Percentiles rank a stretch among this genome's conserved stretches.
Evolutionary conservation across 2,329 filamentous ascomycete genomes (phyloP).

Genomic region (Cadophora luteo-olivacea): DNA sequence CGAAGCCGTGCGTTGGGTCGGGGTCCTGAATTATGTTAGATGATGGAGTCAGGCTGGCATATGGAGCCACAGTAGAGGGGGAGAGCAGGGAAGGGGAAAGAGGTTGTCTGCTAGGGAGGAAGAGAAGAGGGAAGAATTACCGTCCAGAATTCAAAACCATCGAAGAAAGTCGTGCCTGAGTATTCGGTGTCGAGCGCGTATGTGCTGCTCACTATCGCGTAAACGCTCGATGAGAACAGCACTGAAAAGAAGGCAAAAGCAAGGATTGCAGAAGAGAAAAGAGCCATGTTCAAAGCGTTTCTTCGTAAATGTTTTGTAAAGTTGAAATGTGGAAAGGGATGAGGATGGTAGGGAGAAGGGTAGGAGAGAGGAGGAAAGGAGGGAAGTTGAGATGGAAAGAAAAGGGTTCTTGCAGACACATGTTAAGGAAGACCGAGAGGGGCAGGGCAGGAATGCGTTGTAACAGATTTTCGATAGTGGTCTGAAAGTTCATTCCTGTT

Average conservation of each 20-base stretch:
- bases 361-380: not conserved
- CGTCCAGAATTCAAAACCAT: slow-evolving; percentile 60
- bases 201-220: slow-evolving; percentile 10
- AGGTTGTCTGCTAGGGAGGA: not conserved
- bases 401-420: not conserved
- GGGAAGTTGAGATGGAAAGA: not conserved
- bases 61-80: no score
- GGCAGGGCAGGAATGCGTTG: slow-evolving; percentile 10
- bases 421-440: not conserved
- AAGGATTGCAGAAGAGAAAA: not conserved
- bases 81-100: not conserved
- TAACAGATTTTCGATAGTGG: not conserved
- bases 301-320: no score
- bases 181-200: slow-evolving; percentile 33
- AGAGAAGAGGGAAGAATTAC: slow-evolving; percentile 49
- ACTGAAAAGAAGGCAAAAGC: not conserved
- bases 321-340: no score
- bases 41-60: not conserved
- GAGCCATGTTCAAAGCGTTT: not conserved
- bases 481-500: slow-evolving; percentile 3
- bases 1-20: slow-evolving; percentile 73
- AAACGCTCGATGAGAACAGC: not conserved
- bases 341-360: no score
- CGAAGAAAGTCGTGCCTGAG: slow-evolving; percentile 46
- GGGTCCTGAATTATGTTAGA: slow-evolving; percentile 32